Evolutionary conservation across 352 stramenopile species (phyloP).

Genomic region (Chrysophaeum taylorii): DNA sequence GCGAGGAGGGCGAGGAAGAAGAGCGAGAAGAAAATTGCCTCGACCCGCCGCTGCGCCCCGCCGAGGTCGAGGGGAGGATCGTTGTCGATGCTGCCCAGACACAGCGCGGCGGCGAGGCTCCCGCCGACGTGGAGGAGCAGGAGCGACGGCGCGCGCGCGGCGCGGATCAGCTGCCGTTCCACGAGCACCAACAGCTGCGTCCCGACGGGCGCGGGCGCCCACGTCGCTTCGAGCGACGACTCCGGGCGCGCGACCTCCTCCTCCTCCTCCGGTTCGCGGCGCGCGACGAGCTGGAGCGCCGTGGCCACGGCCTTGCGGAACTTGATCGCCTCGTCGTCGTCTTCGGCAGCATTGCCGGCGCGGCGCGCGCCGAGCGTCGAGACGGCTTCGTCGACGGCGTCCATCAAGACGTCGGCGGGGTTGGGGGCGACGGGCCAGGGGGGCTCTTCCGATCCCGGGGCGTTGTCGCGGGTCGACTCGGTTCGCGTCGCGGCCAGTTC

Average conservation of each 20-base stretch:
- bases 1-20: neutral
- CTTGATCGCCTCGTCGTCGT: neutral
- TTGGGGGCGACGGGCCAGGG: neutral
- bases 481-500: neutral
- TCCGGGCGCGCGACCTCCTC: neutral
- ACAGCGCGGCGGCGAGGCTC: neutral
- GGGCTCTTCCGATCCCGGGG: too few relatives aligned
- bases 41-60: slow-evolving; percentile 7
- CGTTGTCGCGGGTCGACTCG: too few relatives aligned
- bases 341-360: neutral
- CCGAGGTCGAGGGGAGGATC: neutral
- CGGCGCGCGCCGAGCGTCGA: neutral
- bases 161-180: neutral
- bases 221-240: neutral
- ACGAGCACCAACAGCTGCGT: neutral
- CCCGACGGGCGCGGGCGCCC: neutral
- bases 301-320: too few relatives aligned
- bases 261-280: too few relatives aligned
- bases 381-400: too few relatives aligned
- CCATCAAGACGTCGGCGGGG: neutral
- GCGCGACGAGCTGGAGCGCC: too few relatives aligned
- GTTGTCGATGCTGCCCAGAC: neutral
- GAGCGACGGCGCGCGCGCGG: neutral
- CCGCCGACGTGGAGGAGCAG: neutral
- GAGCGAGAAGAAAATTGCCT: slow-evolving; percentile 1